Base-by-base conservation (phyloP, 257 asterid genomes). In the Catharanthus roseus region DNA sequence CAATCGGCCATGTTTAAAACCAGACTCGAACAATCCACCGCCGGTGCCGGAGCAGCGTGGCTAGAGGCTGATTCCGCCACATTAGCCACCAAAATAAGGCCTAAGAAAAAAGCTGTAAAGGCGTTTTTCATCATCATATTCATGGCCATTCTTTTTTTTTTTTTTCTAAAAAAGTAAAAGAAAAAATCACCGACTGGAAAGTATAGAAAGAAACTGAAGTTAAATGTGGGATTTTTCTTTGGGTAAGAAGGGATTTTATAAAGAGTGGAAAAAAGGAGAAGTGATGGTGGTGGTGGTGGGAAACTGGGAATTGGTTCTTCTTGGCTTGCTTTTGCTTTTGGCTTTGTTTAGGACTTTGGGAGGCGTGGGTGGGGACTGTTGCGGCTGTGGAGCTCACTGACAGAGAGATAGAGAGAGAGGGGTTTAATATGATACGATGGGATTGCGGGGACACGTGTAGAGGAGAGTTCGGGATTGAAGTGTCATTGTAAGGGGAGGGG, bases 1-100 rank as follows among this genome's bases (percentile, higher is more conserved):
- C 98, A 93, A 69, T 89, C 98, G 8, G 87, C 95, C 92, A 93
- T 75, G 76, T 77, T 72, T n/a, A 88, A 42, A 0, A 88, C 82
- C 75, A 93, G 61, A 70, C 78, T 81, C 11, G 90, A 71, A 77
- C 97, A 93, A 76, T 90, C 98, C 39, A 36, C 90, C 12, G 92
- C 88, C 21, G 98, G 93, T 3, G 96, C 85, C 38, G 98, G 96
- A 39, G 98, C 95, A 4, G 83, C 31, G 12, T 60, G 79, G 44
- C 79, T 76, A 45, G 83, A 82, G n/a, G 96, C 88, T 16, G 75
- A 77, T 38, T 74, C 80, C 56, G 55, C 82, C 41, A 18, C 54
- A 0, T 24, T 74, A 33, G 5, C 64, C 0, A 21, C 49, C 41
- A 77, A 15, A 4, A 10, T n/a, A 15, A 67, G 57, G 16, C 61